Evolutionary conservation across 139 green algal genomes (phyloP).

Genomic region (Closterium sp.): DNA sequence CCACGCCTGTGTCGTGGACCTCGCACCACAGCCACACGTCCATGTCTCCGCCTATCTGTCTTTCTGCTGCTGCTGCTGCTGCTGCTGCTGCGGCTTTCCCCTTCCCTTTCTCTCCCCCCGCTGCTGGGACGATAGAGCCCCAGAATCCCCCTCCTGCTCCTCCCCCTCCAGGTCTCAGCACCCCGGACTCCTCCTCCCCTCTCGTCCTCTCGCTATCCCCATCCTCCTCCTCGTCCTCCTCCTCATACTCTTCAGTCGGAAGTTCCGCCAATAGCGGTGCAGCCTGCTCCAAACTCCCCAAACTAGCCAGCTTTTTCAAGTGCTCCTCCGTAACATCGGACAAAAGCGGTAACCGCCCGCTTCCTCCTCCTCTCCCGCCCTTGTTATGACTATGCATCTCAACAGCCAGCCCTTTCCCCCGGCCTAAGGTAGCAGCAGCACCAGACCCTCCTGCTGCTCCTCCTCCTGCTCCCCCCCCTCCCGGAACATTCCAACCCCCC

Average conservation of each 20-base stretch:
- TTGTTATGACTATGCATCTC: neutral
- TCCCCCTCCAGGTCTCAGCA: neutral
- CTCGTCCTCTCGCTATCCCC: neutral
- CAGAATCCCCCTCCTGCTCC: slow-evolving; percentile 7
- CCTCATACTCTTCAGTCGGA: neutral
- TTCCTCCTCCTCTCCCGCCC: neutral
- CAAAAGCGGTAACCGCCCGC: neutral
- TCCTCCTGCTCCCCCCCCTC: neutral
- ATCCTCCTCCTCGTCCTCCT: slow-evolving; percentile 15
- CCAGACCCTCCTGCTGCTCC: neutral
- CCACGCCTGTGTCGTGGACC: neutral
- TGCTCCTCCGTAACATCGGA: neutral
- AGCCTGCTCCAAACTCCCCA: neutral
- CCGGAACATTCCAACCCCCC: neutral
- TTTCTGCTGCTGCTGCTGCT: neutral
- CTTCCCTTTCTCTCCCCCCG: neutral
- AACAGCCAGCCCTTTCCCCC: neutral
- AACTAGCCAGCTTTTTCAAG: neutral
- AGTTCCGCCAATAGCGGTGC: neutral
- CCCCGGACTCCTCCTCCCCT: slow-evolving; percentile 9
- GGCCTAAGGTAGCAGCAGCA: neutral
- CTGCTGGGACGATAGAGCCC: slow-evolving; percentile 9
- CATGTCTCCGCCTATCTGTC: neutral
- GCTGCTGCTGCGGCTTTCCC: too few species aligned
- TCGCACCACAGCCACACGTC: slow-evolving; percentile 8